Conservation (phyloP, 2,329 filamentous ascomycete species). For the Cytospora paraplurivora region DNA sequence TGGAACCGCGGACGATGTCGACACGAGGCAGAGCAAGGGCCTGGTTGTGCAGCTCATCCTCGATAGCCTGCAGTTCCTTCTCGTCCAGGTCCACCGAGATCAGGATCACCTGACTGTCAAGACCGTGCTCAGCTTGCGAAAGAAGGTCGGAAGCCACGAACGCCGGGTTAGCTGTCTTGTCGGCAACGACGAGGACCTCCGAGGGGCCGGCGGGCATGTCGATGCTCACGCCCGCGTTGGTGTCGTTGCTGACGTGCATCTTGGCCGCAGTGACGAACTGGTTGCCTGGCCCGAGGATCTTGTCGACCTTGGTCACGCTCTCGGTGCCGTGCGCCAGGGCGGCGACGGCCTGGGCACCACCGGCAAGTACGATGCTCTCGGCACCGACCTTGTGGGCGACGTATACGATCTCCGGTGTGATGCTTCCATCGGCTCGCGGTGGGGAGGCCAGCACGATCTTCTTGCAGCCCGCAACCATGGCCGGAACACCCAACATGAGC, state of each 20-base stretch:
- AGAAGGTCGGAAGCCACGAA: conserved; percentile 95
- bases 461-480: conserved; percentile 95
- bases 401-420: conserved; percentile 97
- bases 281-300: conserved; percentile 96
- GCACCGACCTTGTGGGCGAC: conserved; percentile 95
- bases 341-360: conserved; percentile 92
- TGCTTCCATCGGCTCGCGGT: conserved; percentile 81
- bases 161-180: conserved; percentile 82
- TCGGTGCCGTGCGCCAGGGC: conserved; percentile 98
- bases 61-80: conserved; percentile 75
- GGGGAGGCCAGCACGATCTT: conserved; percentile 93
- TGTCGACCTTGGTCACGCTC: conserved; percentile 94
- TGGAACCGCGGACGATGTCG: conserved; percentile 88
- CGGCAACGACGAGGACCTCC: conserved; percentile 94
- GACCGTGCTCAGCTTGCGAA: conserved; percentile 94
- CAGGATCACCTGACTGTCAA: conserved; percentile 92
- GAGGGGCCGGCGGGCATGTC: conserved; percentile 98
- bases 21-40: conserved; percentile 85
- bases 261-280: conserved; percentile 98
- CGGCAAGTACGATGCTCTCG: conserved; percentile 92
- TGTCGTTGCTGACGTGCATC: conserved; percentile 98
- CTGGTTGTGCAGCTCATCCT: conserved; percentile 87
- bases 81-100: conserved; percentile 82
- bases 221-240: conserved; percentile 90
- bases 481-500: conserved; percentile 96